Conservation (phyloP, 2,329 filamentous ascomycete genomes). For the Penicillium sp. region DNA sequence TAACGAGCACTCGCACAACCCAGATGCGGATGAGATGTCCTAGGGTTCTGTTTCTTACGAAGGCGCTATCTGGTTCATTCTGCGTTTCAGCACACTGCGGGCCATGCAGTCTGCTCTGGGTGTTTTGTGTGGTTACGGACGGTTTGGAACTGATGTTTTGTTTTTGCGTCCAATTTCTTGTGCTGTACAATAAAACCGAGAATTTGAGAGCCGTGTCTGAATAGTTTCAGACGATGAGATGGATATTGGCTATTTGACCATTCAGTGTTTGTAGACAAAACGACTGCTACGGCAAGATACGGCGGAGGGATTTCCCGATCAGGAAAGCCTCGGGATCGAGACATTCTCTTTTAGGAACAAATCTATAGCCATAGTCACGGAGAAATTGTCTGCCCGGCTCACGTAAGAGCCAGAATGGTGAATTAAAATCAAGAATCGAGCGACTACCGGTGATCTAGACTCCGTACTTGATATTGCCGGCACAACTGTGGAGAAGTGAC, state of each 20-base stretch:
- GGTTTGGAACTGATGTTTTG: conserved; percentile 15
- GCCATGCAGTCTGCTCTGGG: conserved; percentile 13
- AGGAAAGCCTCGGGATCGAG: neutral
- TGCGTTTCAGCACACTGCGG: conserved; percentile 14
- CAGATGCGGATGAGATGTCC: conserved; percentile 42
- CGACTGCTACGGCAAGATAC: neutral
- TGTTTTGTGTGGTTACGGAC: conserved; percentile 17
- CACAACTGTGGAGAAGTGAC: conserved; percentile 1
- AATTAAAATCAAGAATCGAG: neutral
- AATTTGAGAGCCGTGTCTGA: conserved; percentile 2
- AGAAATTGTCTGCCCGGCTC: neutral
- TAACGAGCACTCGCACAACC: conserved; percentile 42
- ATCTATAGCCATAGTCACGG: neutral
- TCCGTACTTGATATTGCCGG: neutral
- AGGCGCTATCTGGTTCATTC: conserved; percentile 12
- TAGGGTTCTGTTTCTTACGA: conserved; percentile 18
- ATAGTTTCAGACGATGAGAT: neutral
- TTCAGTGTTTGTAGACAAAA: neutral
- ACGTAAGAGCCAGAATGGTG: neutral
- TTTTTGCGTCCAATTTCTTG: conserved; percentile 3
- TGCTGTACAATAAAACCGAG: conserved; percentile 13
- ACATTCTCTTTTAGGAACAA: neutral
- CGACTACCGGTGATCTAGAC: neutral
- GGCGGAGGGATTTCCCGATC: neutral
- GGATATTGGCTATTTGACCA: neutral